Base-by-base conservation (phyloP, 2,329 filamentous ascomycete species). In the Nannizziopsis barbatae region DNA sequence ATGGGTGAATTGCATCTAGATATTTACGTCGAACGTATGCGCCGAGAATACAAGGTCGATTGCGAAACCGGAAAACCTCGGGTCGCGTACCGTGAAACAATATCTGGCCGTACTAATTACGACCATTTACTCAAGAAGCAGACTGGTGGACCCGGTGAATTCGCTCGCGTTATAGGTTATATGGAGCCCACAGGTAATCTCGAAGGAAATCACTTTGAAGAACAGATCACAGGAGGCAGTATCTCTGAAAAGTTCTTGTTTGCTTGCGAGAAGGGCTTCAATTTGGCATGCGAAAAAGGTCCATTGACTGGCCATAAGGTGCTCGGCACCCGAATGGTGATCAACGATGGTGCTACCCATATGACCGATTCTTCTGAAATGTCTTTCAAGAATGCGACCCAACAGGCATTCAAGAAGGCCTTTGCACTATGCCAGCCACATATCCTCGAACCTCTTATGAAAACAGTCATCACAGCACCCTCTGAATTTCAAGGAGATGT, bases 1-100 rank as follows among this genome's bases (percentile, higher is more conserved):
- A 98, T 98, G 92, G 92, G 92, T 57, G 92, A 98, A 68, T 70
- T 98, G 57, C 92, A 98, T 68, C 75, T 98, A 22, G 89, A 95
- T 62, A 94, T 98, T 61, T 98, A 98, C 67, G 81, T 98, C 44
- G 92, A 98, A 72, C 88, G 92, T 58, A 89, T 98, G 73, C 84
- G 85, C 58, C 84, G 92, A 62, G 92, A 98, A 70, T 98, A 98
- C 76, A 87, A 85, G 64, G 89, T 95, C 47, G 92, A 95, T 55
- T 95, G 90, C 66, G 77, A 85, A 60, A 95, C 89, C n/a, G 92
- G 92, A 50, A 86, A 95, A 65, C 92, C 92, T 3, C 90, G 94
- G 66, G 92, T 98, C 56, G 88, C 92, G 17, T 98, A 96, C 74
- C 83, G 92, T 57, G 92, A 98, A 72, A 96, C 90, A 35, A 83